Percentiles rank a stretch among this genome's conserved stretches.
phyloP scores from a whole-genome alignment of 1,284 basidiomycete genomes.

The Chondrostereum purpureum region DNA sequence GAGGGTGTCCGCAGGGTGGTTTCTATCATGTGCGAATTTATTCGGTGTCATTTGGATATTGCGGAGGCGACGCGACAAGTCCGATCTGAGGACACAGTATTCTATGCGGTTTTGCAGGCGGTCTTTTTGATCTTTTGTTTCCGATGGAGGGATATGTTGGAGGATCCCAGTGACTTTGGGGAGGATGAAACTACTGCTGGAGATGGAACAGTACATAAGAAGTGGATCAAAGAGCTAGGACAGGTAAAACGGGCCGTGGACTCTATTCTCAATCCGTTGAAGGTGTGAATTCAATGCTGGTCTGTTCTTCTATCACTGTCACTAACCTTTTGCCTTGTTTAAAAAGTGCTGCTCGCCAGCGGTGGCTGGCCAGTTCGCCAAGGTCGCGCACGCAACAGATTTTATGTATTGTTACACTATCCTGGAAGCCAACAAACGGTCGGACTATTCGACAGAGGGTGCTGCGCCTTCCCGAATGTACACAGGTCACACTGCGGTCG shows the following conservation, averaged over 20 bases:
- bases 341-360: slow-evolving; percentile 86
- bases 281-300: slow-evolving; percentile 41
- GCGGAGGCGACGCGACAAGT: slow-evolving; percentile 47
- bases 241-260: slow-evolving; percentile 79
- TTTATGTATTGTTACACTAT: slow-evolving; percentile 96
- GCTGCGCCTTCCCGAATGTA: slow-evolving; percentile 7
- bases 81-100: slow-evolving; percentile 52
- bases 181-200: slow-evolving; percentile 42
- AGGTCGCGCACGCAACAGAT: slow-evolving; percentile 83
- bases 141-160: slow-evolving; percentile 85
- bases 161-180: slow-evolving; percentile 30
- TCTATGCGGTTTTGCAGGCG: slow-evolving; percentile 92
- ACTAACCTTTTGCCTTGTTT: no score
- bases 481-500: slow-evolving; percentile 25
- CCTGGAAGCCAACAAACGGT: slow-evolving; percentile 77
- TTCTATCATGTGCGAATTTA: slow-evolving; percentile 77
- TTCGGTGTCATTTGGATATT: slow-evolving; percentile 70
- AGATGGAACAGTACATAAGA: slow-evolving; percentile 31
- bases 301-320: not conserved
- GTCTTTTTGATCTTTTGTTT: slow-evolving; percentile 98
- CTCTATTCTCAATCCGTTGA: slow-evolving; percentile 85
- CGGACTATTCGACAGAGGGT: slow-evolving; percentile 29
- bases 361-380: slow-evolving; percentile 93
- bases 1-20: slow-evolving; percentile 75
- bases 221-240: slow-evolving; percentile 83